Evolutionary conservation across 2,329 filamentous ascomycete species (phyloP).

Genomic region (Trichoderma sp.): DNA sequence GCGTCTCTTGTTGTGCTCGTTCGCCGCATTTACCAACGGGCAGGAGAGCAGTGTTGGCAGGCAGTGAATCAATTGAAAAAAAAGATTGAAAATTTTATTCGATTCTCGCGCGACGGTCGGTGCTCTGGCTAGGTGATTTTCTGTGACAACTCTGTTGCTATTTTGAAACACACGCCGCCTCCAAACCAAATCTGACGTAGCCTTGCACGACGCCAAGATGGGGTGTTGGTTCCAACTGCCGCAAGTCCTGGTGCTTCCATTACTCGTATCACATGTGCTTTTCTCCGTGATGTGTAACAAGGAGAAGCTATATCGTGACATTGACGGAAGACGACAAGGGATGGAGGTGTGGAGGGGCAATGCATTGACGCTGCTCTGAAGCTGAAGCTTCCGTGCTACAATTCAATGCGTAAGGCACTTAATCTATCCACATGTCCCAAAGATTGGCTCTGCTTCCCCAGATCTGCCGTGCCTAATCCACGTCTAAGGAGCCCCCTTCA

Average conservation of each 20-base stretch:
- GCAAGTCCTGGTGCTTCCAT: neutral
- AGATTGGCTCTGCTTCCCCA: neutral
- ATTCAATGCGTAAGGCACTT: neutral
- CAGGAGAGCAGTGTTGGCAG: neutral
- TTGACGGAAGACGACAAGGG: neutral
- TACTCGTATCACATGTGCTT: neutral
- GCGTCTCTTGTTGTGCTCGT: neutral
- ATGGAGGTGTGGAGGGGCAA: neutral
- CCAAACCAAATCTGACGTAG: constrained; percentile 4
- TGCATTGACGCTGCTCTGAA: neutral
- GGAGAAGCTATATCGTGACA: neutral
- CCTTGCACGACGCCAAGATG: neutral
- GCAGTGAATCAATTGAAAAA: neutral
- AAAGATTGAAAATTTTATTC: neutral
- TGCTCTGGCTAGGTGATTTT: neutral
- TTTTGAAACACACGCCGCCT: constrained; percentile 11
- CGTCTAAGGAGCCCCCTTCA: neutral
- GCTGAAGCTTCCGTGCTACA: neutral
- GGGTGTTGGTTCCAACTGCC: neutral
- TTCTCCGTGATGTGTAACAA: neutral
- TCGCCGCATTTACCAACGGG: neutral
- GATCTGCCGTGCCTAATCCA: neutral
- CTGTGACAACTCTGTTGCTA: constrained; percentile 15
- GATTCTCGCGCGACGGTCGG: neutral
- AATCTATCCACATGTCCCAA: neutral